These are phyloP conservation scores for Microcos paniculata DNA, from an alignment of 345 rosid species.

Conservation along the genomic window DNA sequence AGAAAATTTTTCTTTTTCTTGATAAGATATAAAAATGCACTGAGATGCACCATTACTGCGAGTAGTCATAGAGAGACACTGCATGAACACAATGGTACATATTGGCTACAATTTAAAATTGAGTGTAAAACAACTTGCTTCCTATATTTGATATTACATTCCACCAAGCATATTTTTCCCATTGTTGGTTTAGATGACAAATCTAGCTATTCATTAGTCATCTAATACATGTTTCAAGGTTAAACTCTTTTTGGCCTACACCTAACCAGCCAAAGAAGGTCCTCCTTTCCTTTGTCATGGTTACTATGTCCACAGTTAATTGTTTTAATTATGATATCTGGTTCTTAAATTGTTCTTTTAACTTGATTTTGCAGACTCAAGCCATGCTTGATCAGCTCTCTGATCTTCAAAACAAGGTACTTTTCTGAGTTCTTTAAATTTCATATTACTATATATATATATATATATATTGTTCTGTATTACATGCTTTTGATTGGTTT, in stretches of 20 bases:
- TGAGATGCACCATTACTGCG: background rate
- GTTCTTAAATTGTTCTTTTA: background rate
- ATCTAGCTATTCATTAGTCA: background rate
- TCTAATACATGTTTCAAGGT: background rate
- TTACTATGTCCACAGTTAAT: too few relatives aligned
- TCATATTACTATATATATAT: background rate
- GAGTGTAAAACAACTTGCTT: background rate
- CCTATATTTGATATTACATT: background rate
- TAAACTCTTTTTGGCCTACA: background rate
- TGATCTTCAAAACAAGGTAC: constrained; percentile 56
- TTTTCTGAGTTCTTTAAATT: background rate
- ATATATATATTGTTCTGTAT: background rate
- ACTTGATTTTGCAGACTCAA: constrained; percentile 43
- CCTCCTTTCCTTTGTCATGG: too few relatives aligned
- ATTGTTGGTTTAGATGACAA: background rate
- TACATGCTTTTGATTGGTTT: background rate
- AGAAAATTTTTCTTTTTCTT: background rate
- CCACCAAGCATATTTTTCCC: background rate
- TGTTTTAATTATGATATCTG: too few relatives aligned
- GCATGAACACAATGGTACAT: background rate
- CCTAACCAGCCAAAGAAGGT: background rate
- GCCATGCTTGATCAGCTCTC: constrained; percentile 46
- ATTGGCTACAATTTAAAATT: background rate
- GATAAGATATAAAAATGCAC: background rate
- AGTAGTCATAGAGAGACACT: background rate